A percentile compares a stretch with the other conserved stretches of the same genome.
phyloP scores from a whole-genome alignment of 2,329 filamentous ascomycete species.

The Claviceps sp. region DNA sequence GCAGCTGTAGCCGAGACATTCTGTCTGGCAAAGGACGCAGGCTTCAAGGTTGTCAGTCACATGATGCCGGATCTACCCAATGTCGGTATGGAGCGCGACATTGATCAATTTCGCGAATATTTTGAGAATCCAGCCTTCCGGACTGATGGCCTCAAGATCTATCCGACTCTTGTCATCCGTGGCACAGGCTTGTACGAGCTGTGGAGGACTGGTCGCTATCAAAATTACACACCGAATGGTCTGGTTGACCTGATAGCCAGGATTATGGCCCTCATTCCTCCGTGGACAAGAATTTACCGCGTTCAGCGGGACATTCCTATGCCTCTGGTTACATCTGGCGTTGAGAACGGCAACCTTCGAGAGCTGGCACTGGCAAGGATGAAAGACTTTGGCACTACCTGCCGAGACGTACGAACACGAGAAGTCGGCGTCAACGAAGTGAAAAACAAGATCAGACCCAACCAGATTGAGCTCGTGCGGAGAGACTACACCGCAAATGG shows the following conservation, averaged over 20 bases:
- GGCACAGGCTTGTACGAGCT: conserved; percentile 94
- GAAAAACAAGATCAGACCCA: conserved; percentile 94
- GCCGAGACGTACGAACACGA: conserved; percentile 87
- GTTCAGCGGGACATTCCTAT: conserved; percentile 99
- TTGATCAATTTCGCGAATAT: conserved; percentile 95
- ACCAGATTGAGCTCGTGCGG: conserved; percentile 87
- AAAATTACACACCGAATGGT: conserved; percentile 97
- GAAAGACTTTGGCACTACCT: conserved; percentile 97
- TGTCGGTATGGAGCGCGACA: conserved; percentile 93
- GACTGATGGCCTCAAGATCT: conserved; percentile 95
- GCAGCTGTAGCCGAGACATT: conserved; percentile 93
- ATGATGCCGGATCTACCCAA: conserved; percentile 99
- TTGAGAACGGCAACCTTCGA: conserved; percentile 92
- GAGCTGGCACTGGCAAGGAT: conserved; percentile 91
- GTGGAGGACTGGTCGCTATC: conserved; percentile 92
- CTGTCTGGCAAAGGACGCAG: conserved; percentile 91
- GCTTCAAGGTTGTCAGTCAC: conserved; percentile 97
- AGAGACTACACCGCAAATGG: conserved; percentile 91
- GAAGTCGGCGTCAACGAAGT: conserved; percentile 99
- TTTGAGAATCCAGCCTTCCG: conserved; percentile 94
- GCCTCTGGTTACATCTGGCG: conserved; percentile 95
- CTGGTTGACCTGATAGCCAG: conserved; percentile 90
- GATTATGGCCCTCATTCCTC: conserved; percentile 88
- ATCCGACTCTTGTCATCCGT: conserved; percentile 91
- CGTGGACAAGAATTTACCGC: conserved; percentile 97